Percentiles rank a stretch among this genome's conserved stretches.
Conservation (phyloP, 2,329 filamentous ascomycete genomes). For the Penicillium glabrum region DNA sequence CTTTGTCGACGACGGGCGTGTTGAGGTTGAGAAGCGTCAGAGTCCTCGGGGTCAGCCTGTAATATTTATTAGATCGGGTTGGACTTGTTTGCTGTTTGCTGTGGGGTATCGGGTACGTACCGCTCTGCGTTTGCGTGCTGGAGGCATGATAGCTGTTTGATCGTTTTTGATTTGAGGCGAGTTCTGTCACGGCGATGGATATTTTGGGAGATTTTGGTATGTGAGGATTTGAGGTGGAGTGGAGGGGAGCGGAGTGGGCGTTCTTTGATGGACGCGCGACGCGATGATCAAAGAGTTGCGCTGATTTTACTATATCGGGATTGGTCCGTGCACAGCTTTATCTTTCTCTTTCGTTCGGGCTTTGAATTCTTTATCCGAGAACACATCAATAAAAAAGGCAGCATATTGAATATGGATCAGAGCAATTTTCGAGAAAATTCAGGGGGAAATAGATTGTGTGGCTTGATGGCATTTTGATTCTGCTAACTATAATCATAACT, state of each 20-base stretch:
- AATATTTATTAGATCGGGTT: background rate
- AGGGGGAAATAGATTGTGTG: background rate
- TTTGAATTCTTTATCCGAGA: background rate
- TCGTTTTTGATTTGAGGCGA: background rate
- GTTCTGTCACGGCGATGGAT: background rate
- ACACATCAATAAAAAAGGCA: background rate
- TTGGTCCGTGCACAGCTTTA: constrained; percentile 23
- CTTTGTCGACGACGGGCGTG: background rate
- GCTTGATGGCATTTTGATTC: background rate
- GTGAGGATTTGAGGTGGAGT: background rate
- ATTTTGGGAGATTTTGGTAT: background rate
- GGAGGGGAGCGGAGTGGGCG: background rate
- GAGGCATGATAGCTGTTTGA: constrained; percentile 21
- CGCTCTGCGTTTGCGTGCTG: constrained; percentile 30
- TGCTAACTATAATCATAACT: background rate
- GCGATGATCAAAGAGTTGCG: constrained; percentile 15
- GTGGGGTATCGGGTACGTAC: constrained; percentile 16
- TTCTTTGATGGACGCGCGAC: constrained; percentile 21
- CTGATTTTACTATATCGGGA: constrained; percentile 17
- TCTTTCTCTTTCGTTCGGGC: background rate
- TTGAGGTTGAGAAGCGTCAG: constrained; percentile 1
- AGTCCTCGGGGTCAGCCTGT: constrained; percentile 4
- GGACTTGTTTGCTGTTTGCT: background rate
- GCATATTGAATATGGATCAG: background rate
- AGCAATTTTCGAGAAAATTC: background rate